phyloP scores from a whole-genome alignment of 768 basidiomycete species.

The Kondoa subrosea region DNA sequence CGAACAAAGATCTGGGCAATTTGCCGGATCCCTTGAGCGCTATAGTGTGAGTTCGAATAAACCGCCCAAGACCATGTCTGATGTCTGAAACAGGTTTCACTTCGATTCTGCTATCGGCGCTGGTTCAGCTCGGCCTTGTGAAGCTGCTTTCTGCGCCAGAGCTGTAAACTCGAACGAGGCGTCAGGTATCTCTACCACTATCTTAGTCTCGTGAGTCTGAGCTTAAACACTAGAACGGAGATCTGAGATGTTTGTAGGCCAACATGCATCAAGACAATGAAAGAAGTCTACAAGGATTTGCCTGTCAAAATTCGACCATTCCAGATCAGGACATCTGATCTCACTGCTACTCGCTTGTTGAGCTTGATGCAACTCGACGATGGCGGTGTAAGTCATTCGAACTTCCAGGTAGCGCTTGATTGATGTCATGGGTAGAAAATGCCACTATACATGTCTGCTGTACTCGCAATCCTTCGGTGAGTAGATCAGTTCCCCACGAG shows the following conservation, averaged over 20 bases:
- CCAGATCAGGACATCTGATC: conserved; percentile 30
- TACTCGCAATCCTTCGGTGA: conserved; percentile 35
- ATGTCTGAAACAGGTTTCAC: conserved; percentile 25
- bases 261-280: conserved; percentile 5
- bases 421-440: neutral
- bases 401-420: neutral
- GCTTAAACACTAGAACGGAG: neutral
- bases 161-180: neutral
- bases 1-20: conserved; percentile 39
- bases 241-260: conserved; percentile 11
- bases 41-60: neutral
- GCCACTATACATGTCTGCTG: conserved; percentile 31
- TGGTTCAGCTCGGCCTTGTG: conserved; percentile 14
- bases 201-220: neutral
- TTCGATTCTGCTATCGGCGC: conserved; percentile 34
- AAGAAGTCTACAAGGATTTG: conserved; percentile 12
- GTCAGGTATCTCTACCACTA: neutral
- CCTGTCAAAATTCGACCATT: conserved; percentile 11
- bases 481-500: neutral
- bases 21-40: conserved; percentile 43
- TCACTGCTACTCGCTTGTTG: conserved; percentile 44
- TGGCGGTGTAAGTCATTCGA: neutral
- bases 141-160: conserved; percentile 16
- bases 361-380: conserved; percentile 39
- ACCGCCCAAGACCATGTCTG: too few species aligned